Evolutionary conservation across 371 early-diverging fungal species (phyloP), one percentile per base, ranked within the genome.

Genomic region (Apophysomyces elegans): DNA sequence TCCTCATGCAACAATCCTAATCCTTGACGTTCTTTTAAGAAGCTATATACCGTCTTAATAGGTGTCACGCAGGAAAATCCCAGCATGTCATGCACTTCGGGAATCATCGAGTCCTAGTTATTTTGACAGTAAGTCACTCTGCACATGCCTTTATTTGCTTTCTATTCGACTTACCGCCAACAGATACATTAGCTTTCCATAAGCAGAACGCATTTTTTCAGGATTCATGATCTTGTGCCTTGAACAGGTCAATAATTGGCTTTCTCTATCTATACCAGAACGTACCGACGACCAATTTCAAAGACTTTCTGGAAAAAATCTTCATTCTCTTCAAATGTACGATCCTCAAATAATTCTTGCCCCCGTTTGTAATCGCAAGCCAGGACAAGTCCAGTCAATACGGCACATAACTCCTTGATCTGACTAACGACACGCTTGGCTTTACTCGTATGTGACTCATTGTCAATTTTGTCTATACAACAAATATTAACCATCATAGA

Each of bases 191-290:
- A 98, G 80, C 72, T 98, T 97, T 59, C 98, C 99, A 74, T 98
- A 98, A 11, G 93, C 91, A 38, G 85, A 81, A 43, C 97, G 85
- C 97, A 98, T 98, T 75, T 95, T 95, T 74, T 98, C 98, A 0
- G 99, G 99, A 65, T 97, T 98, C 95, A 95, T 95, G 68, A 98
- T 95, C 81, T 98, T 98, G 77, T 98, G 93, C 39, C 83, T 75
- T 21, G 47, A 58, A 57, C 46, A 26, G 21, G 5, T 38, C 44
- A 37, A 5, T 56, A 16, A 35, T 16, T 18, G 39, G 43, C 14
- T 8, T 32, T 54, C 16, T 45, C 44, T n/a, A 12, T 12, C 26
- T 11, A 18, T 3, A 12, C 46, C 47, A 9, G 2, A 13, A 45
- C 36, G 36, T 67, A 76, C 72, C 97, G 80, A 57, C 99, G 89